Evolutionary conservation across 148 eudicot species (phyloP).

Genomic region (Rhododendron molle): DNA sequence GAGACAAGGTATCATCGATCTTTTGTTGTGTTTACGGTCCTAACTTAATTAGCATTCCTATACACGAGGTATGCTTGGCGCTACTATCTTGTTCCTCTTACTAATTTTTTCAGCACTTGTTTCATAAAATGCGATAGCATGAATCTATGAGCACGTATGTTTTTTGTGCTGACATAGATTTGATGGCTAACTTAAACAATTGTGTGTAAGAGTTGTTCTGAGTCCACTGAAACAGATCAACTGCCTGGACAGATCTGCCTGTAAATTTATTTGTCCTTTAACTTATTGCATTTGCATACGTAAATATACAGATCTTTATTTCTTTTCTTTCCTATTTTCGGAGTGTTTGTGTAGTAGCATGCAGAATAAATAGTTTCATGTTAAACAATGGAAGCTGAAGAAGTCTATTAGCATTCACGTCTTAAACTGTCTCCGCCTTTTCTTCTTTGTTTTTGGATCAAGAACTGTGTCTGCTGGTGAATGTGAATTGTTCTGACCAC

Average conservation of each 20-base stretch:
- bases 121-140: not conserved
- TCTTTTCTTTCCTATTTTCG: not conserved
- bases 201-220: not conserved
- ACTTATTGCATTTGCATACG: not conserved
- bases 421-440: not conserved
- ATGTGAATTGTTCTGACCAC: not conserved
- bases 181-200: not conserved
- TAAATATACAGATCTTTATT: not conserved
- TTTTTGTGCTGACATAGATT: conserved; percentile 5
- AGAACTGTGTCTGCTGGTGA: not conserved
- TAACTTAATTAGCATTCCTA: conserved; percentile 15
- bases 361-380: not conserved
- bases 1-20: not conserved
- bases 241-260: not conserved
- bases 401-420: not conserved
- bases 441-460: not conserved
- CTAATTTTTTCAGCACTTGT: not conserved
- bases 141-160: conserved; percentile 6
- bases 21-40: not conserved
- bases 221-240: not conserved
- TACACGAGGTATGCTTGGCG: conserved; percentile 2
- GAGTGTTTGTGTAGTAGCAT: not conserved
- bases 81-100: conserved; percentile 5
- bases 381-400: not conserved
- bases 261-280: not conserved